Conservation (phyloP, 371 early-diverging fungal genomes). For the Mortierella sp. region DNA sequence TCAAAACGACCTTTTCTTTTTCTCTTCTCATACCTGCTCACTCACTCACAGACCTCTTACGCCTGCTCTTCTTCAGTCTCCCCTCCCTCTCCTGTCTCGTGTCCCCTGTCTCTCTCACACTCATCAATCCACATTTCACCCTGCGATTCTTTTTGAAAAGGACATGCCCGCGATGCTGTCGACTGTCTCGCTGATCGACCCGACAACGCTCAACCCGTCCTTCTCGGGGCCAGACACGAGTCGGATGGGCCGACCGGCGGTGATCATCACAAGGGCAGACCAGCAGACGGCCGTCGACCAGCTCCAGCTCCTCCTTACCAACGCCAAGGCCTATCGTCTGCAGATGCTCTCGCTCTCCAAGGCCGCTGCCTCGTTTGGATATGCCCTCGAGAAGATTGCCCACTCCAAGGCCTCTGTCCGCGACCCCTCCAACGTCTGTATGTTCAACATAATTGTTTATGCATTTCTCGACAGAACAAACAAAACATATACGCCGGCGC, state of each 20-base stretch:
- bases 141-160: background rate
- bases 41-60: too few species aligned
- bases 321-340: slow-evolving; percentile 64
- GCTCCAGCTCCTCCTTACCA: slow-evolving; percentile 50
- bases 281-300: slow-evolving; percentile 46
- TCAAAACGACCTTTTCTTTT: too few species aligned
- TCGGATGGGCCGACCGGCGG: slow-evolving; percentile 41
- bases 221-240: slow-evolving; percentile 48
- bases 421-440: slow-evolving; percentile 51
- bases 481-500: background rate
- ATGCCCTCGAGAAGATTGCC: slow-evolving; percentile 65
- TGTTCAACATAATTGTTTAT: too few species aligned
- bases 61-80: background rate
- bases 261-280: slow-evolving; percentile 49
- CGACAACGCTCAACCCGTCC: slow-evolving; percentile 53
- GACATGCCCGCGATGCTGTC: slow-evolving; percentile 41
- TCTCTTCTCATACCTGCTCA: too few species aligned
- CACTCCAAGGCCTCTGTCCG: slow-evolving; percentile 61
- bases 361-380: slow-evolving; percentile 66
- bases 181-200: slow-evolving; percentile 55
- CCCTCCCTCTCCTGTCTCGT: background rate
- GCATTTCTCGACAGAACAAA: background rate
- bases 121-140: background rate
- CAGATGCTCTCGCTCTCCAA: slow-evolving; percentile 62
- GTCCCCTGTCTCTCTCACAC: background rate